Conservation (phyloP, 2,329 filamentous ascomycete species). For the Cytospora piceae region DNA sequence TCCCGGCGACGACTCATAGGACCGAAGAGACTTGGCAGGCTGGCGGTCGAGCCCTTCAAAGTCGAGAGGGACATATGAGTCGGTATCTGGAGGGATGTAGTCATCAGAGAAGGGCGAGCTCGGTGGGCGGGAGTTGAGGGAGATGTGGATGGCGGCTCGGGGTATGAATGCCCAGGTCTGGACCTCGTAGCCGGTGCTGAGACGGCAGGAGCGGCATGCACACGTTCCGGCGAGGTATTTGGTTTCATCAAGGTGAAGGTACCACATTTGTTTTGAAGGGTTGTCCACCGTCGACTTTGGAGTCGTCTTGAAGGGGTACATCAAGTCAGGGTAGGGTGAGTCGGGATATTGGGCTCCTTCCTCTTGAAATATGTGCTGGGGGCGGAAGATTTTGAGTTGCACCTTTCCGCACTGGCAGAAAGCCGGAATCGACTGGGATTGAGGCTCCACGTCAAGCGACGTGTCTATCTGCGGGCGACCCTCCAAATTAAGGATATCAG, state of each 20-base stretch:
- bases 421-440: conserved; percentile 31
- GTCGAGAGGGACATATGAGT: conserved; percentile 37
- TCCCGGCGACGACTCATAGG: conserved; percentile 57
- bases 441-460: no score
- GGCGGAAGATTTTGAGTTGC: conserved; percentile 60
- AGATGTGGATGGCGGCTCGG: conserved; percentile 57
- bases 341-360: conserved; percentile 36
- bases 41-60: conserved; percentile 35
- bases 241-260: conserved; percentile 52
- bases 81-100: neutral
- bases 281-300: conserved; percentile 43
- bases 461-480: neutral
- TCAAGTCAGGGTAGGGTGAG: conserved; percentile 58
- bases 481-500: conserved; percentile 16
- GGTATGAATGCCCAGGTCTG: conserved; percentile 70
- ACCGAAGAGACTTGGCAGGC: conserved; percentile 34
- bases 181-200: conserved; percentile 64
- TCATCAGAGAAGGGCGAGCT: neutral
- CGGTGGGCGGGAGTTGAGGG: conserved; percentile 39
- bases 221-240: conserved; percentile 65
- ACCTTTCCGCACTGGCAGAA: conserved; percentile 57
- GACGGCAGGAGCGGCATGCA: conserved; percentile 64
- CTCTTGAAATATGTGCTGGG: conserved; percentile 39
- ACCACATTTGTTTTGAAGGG: conserved; percentile 59
- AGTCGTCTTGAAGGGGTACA: conserved; percentile 50